A percentile compares a stretch with the other conserved stretches of the same genome.
Conservation (phyloP, 73 alveolate genomes). For the Paramecium pentaurelia region DNA sequence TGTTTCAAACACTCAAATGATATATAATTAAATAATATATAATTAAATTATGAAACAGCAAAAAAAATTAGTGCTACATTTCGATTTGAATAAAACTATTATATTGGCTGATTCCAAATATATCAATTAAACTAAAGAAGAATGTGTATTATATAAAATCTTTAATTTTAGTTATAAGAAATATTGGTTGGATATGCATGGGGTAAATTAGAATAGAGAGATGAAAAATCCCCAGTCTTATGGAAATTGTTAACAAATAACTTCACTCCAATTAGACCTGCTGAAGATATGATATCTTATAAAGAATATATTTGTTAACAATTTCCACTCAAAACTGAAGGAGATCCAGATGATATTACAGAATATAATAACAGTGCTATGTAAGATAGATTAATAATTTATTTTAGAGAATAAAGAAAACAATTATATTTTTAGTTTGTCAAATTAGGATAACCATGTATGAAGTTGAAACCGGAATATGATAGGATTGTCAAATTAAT, state of each 20-base stretch:
- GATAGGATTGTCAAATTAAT: conserved; percentile 46
- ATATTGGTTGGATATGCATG: conserved; percentile 72
- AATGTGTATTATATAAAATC: conserved; percentile 42
- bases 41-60: conserved; percentile 57
- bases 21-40: conserved; percentile 14
- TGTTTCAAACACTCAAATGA: conserved; percentile 12
- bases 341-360: conserved; percentile 45
- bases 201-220: conserved; percentile 82
- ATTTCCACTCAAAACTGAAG: conserved; percentile 55
- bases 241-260: conserved; percentile 70
- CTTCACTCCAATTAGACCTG: conserved; percentile 59
- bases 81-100: conserved; percentile 81
- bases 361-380: conserved; percentile 16
- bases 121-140: conserved; percentile 52
- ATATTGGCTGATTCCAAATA: conserved; percentile 75
- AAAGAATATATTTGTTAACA: conserved; percentile 33
- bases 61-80: conserved; percentile 77
- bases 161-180: conserved; percentile 60
- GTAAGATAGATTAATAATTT: background rate
- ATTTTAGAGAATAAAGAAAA: conserved; percentile 36
- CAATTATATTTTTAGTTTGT: conserved; percentile 43
- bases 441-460: conserved; percentile 48
- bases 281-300: conserved; percentile 71
- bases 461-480: conserved; percentile 62
- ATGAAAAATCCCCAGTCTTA: conserved; percentile 66